phyloP scores from a whole-genome alignment of 192 early-diverging fungal genomes.

The Diversispora eburnea region DNA sequence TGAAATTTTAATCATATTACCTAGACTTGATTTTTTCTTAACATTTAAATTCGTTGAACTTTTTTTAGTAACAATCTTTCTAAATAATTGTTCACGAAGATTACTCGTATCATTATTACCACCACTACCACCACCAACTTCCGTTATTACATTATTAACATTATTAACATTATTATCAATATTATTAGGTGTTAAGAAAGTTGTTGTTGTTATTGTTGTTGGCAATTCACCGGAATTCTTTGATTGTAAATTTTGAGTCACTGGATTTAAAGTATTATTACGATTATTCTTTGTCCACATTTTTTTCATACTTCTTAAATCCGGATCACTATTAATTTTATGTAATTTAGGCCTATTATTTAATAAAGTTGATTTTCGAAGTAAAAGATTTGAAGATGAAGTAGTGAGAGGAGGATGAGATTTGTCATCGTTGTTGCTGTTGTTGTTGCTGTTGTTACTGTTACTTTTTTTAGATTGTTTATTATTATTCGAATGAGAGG shows the following conservation, averaged over 20 bases:
- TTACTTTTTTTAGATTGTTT: no score
- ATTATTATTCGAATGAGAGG: no score
- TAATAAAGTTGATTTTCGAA: neutral
- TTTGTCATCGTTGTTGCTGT: neutral
- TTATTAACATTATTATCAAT: neutral
- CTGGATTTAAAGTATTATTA: neutral
- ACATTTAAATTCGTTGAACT: conserved; percentile 16
- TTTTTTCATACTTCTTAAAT: conserved; percentile 15
- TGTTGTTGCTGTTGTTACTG: no score
- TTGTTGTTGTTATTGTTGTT: neutral
- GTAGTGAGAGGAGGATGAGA: neutral
- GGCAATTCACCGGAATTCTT: no score
- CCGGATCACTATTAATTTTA: conserved; percentile 22
- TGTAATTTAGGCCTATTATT: conserved; percentile 13
- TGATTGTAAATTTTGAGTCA: no score
- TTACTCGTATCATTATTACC: neutral
- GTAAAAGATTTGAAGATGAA: neutral
- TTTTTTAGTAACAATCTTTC: conserved; percentile 20
- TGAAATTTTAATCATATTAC: neutral
- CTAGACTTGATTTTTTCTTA: conserved; percentile 8
- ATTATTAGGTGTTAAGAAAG: no score
- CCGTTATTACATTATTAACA: neutral
- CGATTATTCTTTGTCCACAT: neutral
- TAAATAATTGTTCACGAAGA: conserved; percentile 18
- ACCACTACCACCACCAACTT: neutral